Conservation (phyloP, 345 rosid genomes). For the Eucalyptus marginata region DNA sequence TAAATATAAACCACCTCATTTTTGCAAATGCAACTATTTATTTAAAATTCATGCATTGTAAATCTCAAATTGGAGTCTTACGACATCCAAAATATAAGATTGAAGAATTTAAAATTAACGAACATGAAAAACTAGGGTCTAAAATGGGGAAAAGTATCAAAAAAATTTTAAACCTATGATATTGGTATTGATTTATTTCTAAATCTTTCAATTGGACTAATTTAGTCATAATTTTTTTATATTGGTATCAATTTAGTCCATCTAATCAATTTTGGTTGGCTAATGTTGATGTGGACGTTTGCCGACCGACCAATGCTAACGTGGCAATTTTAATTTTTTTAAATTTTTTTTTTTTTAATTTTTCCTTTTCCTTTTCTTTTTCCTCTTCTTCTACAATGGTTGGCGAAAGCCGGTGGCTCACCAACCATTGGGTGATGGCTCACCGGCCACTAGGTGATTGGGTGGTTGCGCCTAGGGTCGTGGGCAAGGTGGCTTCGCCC, state of each 20-base stretch:
- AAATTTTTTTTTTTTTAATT: too few relatives aligned
- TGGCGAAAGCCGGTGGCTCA: too few relatives aligned
- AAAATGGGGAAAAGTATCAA: not conserved
- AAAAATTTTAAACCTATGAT: accelerated
- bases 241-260: accelerated
- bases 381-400: too few relatives aligned
- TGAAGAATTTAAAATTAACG: not conserved
- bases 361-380: accelerated
- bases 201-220: accelerated
- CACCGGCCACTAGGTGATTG: too few relatives aligned
- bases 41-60: not conserved
- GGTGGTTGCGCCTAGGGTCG: accelerated
- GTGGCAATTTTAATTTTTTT: accelerated
- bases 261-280: accelerated
- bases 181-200: not conserved
- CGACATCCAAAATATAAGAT: not conserved
- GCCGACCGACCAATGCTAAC: accelerated
- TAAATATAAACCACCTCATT: not conserved
- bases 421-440: too few relatives aligned
- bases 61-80: not conserved
- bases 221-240: accelerated
- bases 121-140: not conserved
- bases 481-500: accelerated
- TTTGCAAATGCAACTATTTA: not conserved
- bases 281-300: accelerated